Conservation (phyloP, 768 basidiomycete genomes). For the Rickenella mellea region DNA sequence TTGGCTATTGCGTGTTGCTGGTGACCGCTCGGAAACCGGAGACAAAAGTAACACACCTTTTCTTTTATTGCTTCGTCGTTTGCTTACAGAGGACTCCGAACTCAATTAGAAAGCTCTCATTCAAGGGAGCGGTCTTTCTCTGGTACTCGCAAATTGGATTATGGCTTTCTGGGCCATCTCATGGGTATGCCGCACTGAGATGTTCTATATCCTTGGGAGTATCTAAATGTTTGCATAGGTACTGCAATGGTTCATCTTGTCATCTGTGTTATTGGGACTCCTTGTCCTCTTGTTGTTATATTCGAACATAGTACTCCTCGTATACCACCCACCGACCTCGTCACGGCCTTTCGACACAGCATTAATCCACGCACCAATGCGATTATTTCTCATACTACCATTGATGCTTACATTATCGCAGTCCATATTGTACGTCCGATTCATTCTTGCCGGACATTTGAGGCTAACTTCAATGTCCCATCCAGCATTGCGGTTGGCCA, state of each 20-base stretch:
- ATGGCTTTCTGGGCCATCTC: conserved; percentile 75
- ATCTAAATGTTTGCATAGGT: conserved; percentile 29
- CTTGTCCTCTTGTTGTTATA: conserved; percentile 65
- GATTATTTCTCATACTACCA: conserved; percentile 51
- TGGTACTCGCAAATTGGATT: conserved; percentile 71
- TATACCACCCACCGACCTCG: conserved; percentile 56
- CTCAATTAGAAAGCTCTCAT: conserved; percentile 46
- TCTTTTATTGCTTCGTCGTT: neutral
- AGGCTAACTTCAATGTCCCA: conserved; percentile 1
- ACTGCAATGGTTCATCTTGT: conserved; percentile 64
- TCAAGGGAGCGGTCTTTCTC: conserved; percentile 70
- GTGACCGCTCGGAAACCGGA: conserved; percentile 62
- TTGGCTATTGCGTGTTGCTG: conserved; percentile 79
- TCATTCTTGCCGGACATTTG: neutral
- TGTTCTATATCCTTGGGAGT: neutral
- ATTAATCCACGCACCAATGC: conserved; percentile 82
- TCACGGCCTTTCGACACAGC: conserved; percentile 64
- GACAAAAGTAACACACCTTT: conserved; percentile 52
- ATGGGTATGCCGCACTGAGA: conserved; percentile 40
- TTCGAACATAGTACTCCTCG: conserved; percentile 67
- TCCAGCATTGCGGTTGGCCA: conserved; percentile 64
- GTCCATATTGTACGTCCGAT: conserved; percentile 40
- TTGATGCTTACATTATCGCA: conserved; percentile 51
- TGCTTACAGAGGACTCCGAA: neutral
- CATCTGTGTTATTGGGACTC: conserved; percentile 66